Conservation (phyloP, 1,139 yeast genomes). For the Blastobotrys proliferans region DNA sequence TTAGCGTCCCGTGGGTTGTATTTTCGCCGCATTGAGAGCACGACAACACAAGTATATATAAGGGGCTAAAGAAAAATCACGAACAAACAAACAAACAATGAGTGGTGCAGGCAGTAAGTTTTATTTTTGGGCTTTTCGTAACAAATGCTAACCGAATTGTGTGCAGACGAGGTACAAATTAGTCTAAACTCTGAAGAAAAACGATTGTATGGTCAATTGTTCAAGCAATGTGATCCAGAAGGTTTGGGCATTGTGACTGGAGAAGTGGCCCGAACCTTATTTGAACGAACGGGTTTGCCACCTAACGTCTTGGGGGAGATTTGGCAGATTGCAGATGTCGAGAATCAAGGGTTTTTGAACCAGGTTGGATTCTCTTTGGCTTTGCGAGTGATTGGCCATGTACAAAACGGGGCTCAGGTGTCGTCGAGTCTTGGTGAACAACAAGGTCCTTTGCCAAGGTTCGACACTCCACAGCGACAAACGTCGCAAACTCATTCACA, state of each 20-base stretch:
- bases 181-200: slow-evolving; percentile 74
- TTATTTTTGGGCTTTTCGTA: neutral
- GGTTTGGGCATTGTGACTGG: slow-evolving; percentile 83
- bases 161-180: slow-evolving; percentile 13
- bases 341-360: slow-evolving; percentile 79
- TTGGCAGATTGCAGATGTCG: slow-evolving; percentile 88
- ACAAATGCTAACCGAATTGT: too few relatives aligned
- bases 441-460: slow-evolving; percentile 48
- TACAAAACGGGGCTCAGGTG: slow-evolving; percentile 68
- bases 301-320: slow-evolving; percentile 79
- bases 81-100: neutral
- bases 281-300: slow-evolving; percentile 83
- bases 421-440: slow-evolving; percentile 48
- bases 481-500: slow-evolving; percentile 1
- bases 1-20: too few relatives aligned
- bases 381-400: slow-evolving; percentile 83
- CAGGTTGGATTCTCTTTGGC: slow-evolving; percentile 81
- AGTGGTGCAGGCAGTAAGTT: slow-evolving; percentile 1
- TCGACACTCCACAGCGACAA: slow-evolving; percentile 29
- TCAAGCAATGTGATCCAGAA: slow-evolving; percentile 75
- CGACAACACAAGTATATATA: too few relatives aligned
- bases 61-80: too few relatives aligned
- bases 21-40: too few relatives aligned
- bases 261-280: slow-evolving; percentile 76
- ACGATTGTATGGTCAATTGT: slow-evolving; percentile 64